Base-by-base conservation (phyloP, 441 rosid genomes). In the Capsella rubella region DNA sequence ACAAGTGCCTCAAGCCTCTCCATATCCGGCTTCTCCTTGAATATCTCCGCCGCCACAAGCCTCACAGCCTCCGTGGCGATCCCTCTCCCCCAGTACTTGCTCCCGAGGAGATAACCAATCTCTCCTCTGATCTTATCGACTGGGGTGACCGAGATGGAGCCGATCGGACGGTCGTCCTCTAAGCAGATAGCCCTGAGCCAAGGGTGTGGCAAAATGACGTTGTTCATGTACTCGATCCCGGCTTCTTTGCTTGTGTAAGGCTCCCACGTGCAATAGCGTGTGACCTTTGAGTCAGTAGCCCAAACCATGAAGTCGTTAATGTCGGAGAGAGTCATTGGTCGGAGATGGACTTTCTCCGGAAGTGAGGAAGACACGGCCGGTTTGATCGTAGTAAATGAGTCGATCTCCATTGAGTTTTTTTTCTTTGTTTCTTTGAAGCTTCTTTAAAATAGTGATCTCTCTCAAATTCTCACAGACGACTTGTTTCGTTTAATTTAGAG, bases 1-100 rank as follows among this genome's bases (percentile, higher is more conserved):
- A 88, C 94, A 13, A 87, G n/a, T 34, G 92, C 97, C 57, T 93
- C 96, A 39, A 87, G 77, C 75, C 97, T 88, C 86, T 86, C 85
- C 84, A 89, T 51, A 49, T 84, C 79, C 25, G 87, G 84, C 73
- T 77, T 72, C 67, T 89, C 89, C 14, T 25, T 35, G 32, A 87
- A 88, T 53, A 85, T 83, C 39, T 74, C 76, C 3, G 51, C 28
- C 16, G 63, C 70, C 58, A 80, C 88, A 79, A 81, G 16, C 56
- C 83, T 84, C 77, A 83, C 88, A 2, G 89, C 91, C 73, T 67
- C 80, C 8, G 89, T 86, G 0, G 72, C 90, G 1, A 93, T 83
- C 45, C 91, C 96, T 77, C 79, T 86, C 2, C 96, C 90, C 90
- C 94, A 87, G 12, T 78, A 86, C 55, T 68, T 45, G 2, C 79